These are phyloP conservation scores for Aspergillus sergii DNA, from an alignment of 2,329 filamentous ascomycete genomes.

Conservation along the genomic window DNA sequence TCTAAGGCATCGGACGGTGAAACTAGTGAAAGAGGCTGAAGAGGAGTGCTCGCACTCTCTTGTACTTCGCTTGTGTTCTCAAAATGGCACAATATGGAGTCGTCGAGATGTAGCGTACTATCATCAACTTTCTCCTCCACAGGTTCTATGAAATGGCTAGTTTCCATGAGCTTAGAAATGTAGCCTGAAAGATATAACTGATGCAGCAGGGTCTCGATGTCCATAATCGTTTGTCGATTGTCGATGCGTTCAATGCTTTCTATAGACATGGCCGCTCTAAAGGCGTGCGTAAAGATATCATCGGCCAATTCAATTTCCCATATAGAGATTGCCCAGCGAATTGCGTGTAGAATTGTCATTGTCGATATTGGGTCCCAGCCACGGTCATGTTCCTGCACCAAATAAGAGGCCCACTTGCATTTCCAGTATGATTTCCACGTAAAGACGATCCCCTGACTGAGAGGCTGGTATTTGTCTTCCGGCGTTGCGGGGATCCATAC, in stretches of 20 bases:
- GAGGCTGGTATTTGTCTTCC: neutral
- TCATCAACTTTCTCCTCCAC: neutral
- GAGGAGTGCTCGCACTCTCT: neutral
- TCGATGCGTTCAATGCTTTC: neutral
- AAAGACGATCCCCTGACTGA: neutral
- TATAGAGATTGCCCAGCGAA: neutral
- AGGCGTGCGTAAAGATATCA: neutral
- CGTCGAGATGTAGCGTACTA: too few relatives aligned
- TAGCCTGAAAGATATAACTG: neutral
- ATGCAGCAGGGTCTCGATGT: neutral
- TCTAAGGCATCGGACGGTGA: neutral
- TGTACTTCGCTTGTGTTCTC: neutral
- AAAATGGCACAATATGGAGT: neutral
- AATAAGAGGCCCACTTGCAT: neutral
- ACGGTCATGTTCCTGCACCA: neutral
- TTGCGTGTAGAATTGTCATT: neutral
- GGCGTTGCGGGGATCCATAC: neutral
- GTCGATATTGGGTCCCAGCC: neutral
- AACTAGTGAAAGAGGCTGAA: neutral
- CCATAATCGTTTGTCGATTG: too few relatives aligned
- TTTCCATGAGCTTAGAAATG: neutral
- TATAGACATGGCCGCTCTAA: neutral
- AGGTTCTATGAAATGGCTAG: neutral
- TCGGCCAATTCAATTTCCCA: neutral
- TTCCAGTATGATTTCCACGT: neutral